A percentile compares a stretch with the other conserved stretches of the same genome.
These are phyloP conservation scores for Myxozyma lipomycoides DNA, from an alignment of 805 yeast species.

Conservation along the genomic window DNA sequence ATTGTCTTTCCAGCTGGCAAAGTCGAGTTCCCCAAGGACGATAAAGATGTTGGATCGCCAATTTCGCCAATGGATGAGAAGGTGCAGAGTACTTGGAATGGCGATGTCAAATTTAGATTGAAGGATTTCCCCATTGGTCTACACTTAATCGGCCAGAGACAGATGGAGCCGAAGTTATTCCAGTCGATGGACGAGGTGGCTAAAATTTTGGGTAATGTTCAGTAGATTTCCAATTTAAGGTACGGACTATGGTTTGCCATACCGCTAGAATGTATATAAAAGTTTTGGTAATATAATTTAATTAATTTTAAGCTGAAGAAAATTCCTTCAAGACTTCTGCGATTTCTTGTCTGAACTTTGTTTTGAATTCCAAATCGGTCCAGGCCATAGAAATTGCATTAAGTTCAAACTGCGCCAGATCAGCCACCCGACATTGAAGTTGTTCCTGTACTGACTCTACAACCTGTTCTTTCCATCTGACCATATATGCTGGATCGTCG, in stretches of 20 bases:
- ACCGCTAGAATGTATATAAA: too few species aligned
- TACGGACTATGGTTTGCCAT: too few species aligned
- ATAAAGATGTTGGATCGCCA: slow-evolving; percentile 24
- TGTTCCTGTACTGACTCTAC: slow-evolving; percentile 6
- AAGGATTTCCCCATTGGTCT: slow-evolving; percentile 25
- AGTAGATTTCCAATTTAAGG: too few species aligned
- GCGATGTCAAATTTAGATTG: slow-evolving; percentile 14
- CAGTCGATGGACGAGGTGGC: slow-evolving; percentile 21
- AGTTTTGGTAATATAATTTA: not conserved
- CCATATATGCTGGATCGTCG: slow-evolving; percentile 21
- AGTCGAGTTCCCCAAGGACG: slow-evolving; percentile 20
- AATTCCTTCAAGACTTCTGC: slow-evolving; percentile 1
- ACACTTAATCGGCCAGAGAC: slow-evolving; percentile 28
- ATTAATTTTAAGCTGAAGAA: not conserved
- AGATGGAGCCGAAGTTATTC: slow-evolving; percentile 29
- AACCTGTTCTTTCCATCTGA: slow-evolving; percentile 7
- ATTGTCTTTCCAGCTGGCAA: slow-evolving; percentile 23
- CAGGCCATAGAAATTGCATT: slow-evolving; percentile 16
- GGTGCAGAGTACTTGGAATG: slow-evolving; percentile 21
- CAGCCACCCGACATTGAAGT: slow-evolving; percentile 2
- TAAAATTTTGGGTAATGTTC: not conserved
- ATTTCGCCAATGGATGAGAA: slow-evolving; percentile 18
- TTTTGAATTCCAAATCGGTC: slow-evolving; percentile 17
- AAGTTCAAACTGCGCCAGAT: slow-evolving; percentile 7
- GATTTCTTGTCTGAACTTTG: slow-evolving; percentile 7